phyloP scores from a whole-genome alignment of 768 basidiomycete species.

The Calocybe gangraenosa region DNA sequence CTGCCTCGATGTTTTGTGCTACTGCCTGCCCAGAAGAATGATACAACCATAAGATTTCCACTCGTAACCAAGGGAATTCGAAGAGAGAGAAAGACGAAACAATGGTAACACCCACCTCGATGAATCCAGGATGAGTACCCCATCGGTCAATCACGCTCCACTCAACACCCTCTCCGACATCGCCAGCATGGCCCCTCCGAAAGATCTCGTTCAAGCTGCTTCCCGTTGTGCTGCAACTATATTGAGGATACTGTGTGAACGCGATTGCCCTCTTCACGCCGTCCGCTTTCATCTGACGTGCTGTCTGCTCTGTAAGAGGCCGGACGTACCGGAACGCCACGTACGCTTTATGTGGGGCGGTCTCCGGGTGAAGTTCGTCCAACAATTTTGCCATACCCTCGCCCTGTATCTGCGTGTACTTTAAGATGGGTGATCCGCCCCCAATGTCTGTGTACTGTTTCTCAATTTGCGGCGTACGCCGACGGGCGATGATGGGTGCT shows the following conservation, averaged over 20 bases:
- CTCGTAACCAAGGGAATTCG: slow-evolving; percentile 1
- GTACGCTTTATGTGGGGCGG: slow-evolving; percentile 94
- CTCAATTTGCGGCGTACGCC: slow-evolving; percentile 91
- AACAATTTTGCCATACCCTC: slow-evolving; percentile 85
- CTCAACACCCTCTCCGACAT: slow-evolving; percentile 60
- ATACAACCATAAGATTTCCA: neutral
- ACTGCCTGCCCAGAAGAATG: slow-evolving; percentile 67
- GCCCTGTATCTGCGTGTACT: slow-evolving; percentile 86
- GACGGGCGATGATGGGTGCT: slow-evolving; percentile 84
- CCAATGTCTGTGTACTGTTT: slow-evolving; percentile 93
- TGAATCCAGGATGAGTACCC: slow-evolving; percentile 92
- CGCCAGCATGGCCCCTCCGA: slow-evolving; percentile 57
- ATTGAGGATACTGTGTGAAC: slow-evolving; percentile 98
- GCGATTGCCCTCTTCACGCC: slow-evolving; percentile 91
- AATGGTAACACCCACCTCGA: slow-evolving; percentile 61
- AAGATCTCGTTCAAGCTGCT: slow-evolving; percentile 95
- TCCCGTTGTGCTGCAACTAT: slow-evolving; percentile 96
- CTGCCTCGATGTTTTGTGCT: slow-evolving; percentile 80
- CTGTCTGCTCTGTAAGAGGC: slow-evolving; percentile 81
- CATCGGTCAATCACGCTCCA: slow-evolving; percentile 99
- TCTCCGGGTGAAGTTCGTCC: slow-evolving; percentile 90
- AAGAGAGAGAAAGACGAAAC: neutral
- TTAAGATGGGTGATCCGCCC: slow-evolving; percentile 93
- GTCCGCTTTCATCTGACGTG: slow-evolving; percentile 81
- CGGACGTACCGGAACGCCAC: slow-evolving; percentile 93